Conservation (phyloP, 495 filamentous ascomycete genomes). For the Penicillium ochrochloron region DNA sequence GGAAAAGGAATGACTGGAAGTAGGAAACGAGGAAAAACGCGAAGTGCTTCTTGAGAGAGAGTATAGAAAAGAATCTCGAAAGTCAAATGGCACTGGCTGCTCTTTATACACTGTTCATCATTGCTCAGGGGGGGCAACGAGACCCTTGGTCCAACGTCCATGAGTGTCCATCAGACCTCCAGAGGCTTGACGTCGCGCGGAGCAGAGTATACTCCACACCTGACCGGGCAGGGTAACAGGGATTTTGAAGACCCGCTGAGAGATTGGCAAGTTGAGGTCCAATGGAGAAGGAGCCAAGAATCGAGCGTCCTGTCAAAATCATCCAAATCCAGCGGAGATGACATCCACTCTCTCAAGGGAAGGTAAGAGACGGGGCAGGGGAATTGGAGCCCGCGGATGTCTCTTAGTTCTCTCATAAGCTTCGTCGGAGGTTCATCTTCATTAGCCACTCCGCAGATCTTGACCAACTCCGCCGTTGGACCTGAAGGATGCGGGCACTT, state of each 20-base stretch:
- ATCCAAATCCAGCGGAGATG: constrained; percentile 1
- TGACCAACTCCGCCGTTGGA: constrained; percentile 2
- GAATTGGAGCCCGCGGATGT: constrained; percentile 13
- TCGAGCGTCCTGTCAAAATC: constrained; percentile 15
- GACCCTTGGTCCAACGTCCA: not conserved
- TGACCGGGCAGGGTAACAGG: constrained; percentile 7
- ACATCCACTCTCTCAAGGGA: constrained; percentile 19
- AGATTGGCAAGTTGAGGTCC: not conserved
- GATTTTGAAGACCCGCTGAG: not conserved
- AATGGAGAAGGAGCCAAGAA: constrained; percentile 9
- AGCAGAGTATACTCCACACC: constrained; percentile 20
- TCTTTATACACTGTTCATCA: constrained; percentile 26
- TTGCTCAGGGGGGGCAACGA: constrained; percentile 9
- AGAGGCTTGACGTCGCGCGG: constrained; percentile 14
- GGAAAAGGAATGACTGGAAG: constrained; percentile 28
- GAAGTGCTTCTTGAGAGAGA: constrained; percentile 26
- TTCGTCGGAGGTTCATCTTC: constrained; percentile 26
- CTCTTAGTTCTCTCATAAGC: constrained; percentile 27
- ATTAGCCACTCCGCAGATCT: constrained; percentile 33
- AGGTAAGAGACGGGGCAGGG: not conserved
- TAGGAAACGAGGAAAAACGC: constrained; percentile 20
- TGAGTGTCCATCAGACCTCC: constrained; percentile 2
- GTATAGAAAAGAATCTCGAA: constrained; percentile 15
- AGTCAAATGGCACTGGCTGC: constrained; percentile 14
- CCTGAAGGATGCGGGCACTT: not conserved